Conservation (phyloP, 768 basidiomycete species). For the Xerocomus brunneocitrinus region DNA sequence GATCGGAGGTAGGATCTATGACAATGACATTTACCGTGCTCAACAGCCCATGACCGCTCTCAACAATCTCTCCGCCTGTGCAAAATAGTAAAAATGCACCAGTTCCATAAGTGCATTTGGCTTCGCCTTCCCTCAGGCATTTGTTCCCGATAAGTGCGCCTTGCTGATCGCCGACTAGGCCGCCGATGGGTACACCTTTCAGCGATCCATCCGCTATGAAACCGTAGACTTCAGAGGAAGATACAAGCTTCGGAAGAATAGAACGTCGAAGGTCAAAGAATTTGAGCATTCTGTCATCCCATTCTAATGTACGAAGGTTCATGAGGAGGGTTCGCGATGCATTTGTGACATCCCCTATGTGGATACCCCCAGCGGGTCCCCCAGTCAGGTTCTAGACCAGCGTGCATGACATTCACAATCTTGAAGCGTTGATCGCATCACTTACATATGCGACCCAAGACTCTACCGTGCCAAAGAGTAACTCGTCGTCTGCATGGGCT, state of each 20-base stretch:
- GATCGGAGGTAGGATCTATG: background rate
- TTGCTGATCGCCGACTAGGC: slow-evolving; percentile 97
- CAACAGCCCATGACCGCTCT: slow-evolving; percentile 81
- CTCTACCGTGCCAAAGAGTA: slow-evolving; percentile 93
- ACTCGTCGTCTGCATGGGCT: slow-evolving; percentile 76
- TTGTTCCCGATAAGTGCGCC: slow-evolving; percentile 96
- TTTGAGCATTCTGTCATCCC: slow-evolving; percentile 76
- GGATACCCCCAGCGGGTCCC: slow-evolving; percentile 61
- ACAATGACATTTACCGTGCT: slow-evolving; percentile 58
- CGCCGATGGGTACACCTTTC: slow-evolving; percentile 78
- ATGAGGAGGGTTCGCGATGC: slow-evolving; percentile 94
- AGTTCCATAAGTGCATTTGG: slow-evolving; percentile 98
- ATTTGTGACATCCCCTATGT: slow-evolving; percentile 92
- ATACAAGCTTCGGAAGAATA: slow-evolving; percentile 82
- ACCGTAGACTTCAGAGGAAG: slow-evolving; percentile 91
- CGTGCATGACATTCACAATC: background rate
- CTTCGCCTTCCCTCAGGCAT: slow-evolving; percentile 85
- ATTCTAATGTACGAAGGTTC: slow-evolving; percentile 74
- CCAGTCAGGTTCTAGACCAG: slow-evolving; percentile 71
- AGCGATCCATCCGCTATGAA: slow-evolving; percentile 61
- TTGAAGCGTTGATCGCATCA: slow-evolving; percentile 9
- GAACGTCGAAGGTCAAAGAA: slow-evolving; percentile 82
- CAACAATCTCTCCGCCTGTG: slow-evolving; percentile 83
- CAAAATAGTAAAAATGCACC: slow-evolving; percentile 96
- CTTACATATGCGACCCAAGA: slow-evolving; percentile 90